Base-by-base conservation (phyloP, 345 rosid species). In the Aethionema arabicum region DNA sequence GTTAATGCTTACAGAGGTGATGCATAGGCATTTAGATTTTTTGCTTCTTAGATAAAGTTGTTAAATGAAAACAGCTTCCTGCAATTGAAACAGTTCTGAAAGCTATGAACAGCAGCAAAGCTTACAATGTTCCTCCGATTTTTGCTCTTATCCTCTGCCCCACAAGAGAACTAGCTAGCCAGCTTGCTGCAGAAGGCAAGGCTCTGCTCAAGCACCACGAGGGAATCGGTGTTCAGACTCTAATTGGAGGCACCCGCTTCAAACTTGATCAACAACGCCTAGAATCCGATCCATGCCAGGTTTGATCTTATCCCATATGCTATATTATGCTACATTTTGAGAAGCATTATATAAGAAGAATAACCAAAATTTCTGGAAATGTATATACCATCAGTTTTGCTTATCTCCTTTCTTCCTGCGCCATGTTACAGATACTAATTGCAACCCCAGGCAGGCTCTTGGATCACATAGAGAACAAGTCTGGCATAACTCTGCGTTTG, bases 81-180 rank as follows among this genome's bases (percentile, higher is more conserved):
- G 97, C 95, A 52, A 86, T 88, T 90, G 97, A 95, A 95, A 79
- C 99, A 88, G 97, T 81, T 79, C 66, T 84, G 77, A 86, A 83
- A 82, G 80, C 86, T 69, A 70, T 60, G 58, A 78, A 65, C 61
- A 70, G 64, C 61, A 59, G 69, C 39, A 65, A 54, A 4, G 66
- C 15, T 53, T 79, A 74, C 35, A 75, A 69, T 63, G 86, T 80
- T 50, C 74, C 76, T 56, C 86, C 90, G 1, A 52, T 85, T 63
- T 73, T 69, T 63, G 79, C 74, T 67, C 97, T 95, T 66, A 59
- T 95, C 70, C 87, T 95, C 58, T 90, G 97, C 66, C 97, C 99
- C 36, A 84, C 95, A 5, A 82, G 96, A 79, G 97, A 93, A 65
- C 85, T 90, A 58, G 99, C 99, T 3, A 84, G 96, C 80, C 97